phyloP scores from a whole-genome alignment of 306 rosid genomes.

The Potentilla sterilis region DNA sequence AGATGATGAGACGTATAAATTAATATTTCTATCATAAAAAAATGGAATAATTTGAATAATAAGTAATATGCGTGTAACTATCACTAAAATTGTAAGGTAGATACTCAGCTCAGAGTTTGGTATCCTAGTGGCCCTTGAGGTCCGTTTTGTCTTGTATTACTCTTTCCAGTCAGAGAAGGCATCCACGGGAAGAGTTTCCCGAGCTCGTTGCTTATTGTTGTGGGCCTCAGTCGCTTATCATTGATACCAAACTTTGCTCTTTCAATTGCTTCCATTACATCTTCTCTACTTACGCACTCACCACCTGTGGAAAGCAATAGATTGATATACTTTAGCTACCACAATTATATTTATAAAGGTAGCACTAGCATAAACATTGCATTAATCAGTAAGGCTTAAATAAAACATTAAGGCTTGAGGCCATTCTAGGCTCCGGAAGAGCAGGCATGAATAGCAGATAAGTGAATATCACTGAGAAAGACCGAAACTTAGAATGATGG shows the following conservation, averaged over 20 bases:
- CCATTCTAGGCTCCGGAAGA: not conserved
- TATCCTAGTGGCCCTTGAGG: constrained; percentile 74
- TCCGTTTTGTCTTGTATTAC: constrained; percentile 45
- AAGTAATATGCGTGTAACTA: not conserved
- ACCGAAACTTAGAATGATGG: not conserved
- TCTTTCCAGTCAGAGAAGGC: constrained; percentile 70
- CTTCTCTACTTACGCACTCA: constrained; percentile 77
- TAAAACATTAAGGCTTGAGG: not conserved
- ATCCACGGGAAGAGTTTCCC: constrained; percentile 86
- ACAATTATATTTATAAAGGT: constrained; percentile 5
- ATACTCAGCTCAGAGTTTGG: constrained; percentile 63
- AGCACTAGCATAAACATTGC: not conserved
- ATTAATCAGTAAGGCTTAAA: constrained; percentile 10
- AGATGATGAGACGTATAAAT: not conserved
- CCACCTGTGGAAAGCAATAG: constrained; percentile 50
- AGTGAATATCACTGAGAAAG: not conserved
- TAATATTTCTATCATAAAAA: not conserved
- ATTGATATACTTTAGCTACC: constrained; percentile 2
- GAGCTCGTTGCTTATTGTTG: constrained; percentile 67
- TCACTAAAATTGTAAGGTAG: constrained; percentile 2
- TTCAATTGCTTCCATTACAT: constrained; percentile 89
- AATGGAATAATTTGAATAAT: not conserved
- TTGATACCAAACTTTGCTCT: constrained; percentile 89
- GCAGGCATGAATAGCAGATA: not conserved
- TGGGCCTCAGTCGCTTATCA: constrained; percentile 50